Conservation (phyloP, 2,329 filamentous ascomycete species). For the Calonectria henricotiae region DNA sequence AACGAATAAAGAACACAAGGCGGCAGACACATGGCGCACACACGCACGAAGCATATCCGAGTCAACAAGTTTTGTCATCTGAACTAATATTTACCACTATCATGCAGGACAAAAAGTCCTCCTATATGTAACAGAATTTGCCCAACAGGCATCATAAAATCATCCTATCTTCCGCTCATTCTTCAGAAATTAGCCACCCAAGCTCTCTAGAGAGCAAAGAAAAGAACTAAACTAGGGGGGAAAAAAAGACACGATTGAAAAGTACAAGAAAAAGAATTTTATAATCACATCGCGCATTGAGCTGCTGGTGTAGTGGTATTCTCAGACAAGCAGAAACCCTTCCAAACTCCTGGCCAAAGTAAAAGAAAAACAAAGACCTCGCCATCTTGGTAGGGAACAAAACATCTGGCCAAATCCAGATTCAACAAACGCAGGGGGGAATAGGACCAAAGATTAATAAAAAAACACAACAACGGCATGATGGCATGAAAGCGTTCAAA, state of each 20-base stretch:
- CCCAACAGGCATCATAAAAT: conserved; percentile 48
- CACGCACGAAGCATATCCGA: not conserved
- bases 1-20: not conserved
- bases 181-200: conserved; percentile 44
- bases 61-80: conserved; percentile 20
- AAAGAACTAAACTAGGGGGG: conserved; percentile 36
- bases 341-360: conserved; percentile 56
- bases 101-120: conserved; percentile 38
- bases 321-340: conserved; percentile 44
- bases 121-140: conserved; percentile 50
- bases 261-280: conserved; percentile 43
- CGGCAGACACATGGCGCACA: too few relatives aligned
- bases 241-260: conserved; percentile 40
- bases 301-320: conserved; percentile 53
- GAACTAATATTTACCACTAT: conserved; percentile 55
- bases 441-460: conserved; percentile 48
- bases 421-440: conserved; percentile 48
- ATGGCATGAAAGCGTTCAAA: conserved; percentile 49
- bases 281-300: conserved; percentile 47
- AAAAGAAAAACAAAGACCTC: conserved; percentile 44
- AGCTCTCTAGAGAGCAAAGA: conserved; percentile 31
- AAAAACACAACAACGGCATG: conserved; percentile 49
- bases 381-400: conserved; percentile 44
- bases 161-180: conserved; percentile 53
- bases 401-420: conserved; percentile 40